phyloP scores from a whole-genome alignment of 805 yeast genomes.

The Metschnikowia koreensis region DNA sequence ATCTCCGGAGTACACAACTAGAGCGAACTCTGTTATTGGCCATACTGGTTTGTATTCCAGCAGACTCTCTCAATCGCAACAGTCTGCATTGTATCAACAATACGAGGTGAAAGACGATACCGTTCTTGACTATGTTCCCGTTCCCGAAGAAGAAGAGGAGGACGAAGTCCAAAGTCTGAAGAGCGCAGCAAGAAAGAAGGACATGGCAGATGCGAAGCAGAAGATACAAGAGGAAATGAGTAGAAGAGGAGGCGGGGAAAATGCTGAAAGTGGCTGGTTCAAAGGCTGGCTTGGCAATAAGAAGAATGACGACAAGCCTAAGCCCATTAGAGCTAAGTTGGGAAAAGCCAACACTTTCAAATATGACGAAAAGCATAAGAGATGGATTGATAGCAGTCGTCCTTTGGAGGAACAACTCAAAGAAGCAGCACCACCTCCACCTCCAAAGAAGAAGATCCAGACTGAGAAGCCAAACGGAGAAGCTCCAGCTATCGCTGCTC shows the following conservation, averaged over 20 bases:
- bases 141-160: conserved; percentile 40
- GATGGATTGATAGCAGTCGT: conserved; percentile 80
- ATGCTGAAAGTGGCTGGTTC: conserved; percentile 48
- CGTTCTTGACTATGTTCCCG: conserved; percentile 41
- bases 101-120: conserved; percentile 47
- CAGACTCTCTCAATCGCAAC: conserved; percentile 44
- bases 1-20: conserved; percentile 43
- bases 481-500: conserved; percentile 11
- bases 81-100: conserved; percentile 43
- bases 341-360: conserved; percentile 71
- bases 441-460: conserved; percentile 41
- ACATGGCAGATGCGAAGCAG: conserved; percentile 18
- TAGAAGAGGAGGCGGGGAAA: conserved; percentile 19
- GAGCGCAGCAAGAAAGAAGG: conserved; percentile 36
- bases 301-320: conserved; percentile 56
- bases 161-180: conserved; percentile 47
- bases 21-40: conserved; percentile 44
- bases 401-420: conserved; percentile 62
- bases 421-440: conserved; percentile 66
- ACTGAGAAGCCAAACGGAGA: conserved; percentile 10
- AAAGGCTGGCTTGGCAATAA: conserved; percentile 35
- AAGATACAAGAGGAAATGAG: conserved; percentile 18
- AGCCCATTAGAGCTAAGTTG: conserved; percentile 74
- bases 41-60: conserved; percentile 36
- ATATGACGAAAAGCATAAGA: conserved; percentile 77